Evolutionary conservation across 495 filamentous ascomycete species (phyloP).

Genomic region (Parathielavia hyrcaniae): DNA sequence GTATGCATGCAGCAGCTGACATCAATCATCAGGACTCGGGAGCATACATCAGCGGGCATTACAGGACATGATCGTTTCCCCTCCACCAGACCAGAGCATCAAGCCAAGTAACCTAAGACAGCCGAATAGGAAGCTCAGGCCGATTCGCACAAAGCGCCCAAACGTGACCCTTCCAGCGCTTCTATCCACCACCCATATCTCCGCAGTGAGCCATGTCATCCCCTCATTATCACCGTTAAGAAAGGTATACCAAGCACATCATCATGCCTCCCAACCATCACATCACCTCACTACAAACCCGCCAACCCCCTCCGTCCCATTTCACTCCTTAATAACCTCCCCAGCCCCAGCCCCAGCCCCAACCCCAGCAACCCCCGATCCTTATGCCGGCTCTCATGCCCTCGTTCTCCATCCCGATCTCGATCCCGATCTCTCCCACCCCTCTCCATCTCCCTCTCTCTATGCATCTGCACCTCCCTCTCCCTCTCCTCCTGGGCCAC

Average conservation of each 20-base stretch:
- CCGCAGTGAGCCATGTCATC: too few species aligned
- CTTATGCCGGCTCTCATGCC: slow-evolving; percentile 27
- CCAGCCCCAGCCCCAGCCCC: too few species aligned
- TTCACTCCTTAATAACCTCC: slow-evolving; percentile 28
- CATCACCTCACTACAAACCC: neutral
- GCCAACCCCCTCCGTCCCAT: neutral
- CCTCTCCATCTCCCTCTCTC: slow-evolving; percentile 14
- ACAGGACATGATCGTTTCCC: slow-evolving; percentile 5
- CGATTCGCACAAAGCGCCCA: neutral
- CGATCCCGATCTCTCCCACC: slow-evolving; percentile 28
- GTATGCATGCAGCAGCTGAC: neutral
- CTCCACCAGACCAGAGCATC: neutral
- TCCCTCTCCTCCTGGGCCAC: slow-evolving; percentile 13
- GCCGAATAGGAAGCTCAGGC: neutral
- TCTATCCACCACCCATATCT: neutral
- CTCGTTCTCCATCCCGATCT: slow-evolving; percentile 26
- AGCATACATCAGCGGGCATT: slow-evolving; percentile 3
- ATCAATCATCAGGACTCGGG: slow-evolving; percentile 12
- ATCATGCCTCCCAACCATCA: neutral
- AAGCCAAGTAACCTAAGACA: neutral
- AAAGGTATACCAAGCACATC: neutral
- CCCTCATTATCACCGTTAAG: neutral
- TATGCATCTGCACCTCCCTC: slow-evolving; percentile 16
- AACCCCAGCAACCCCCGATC: too few species aligned
- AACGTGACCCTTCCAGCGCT: neutral